Evolutionary conservation across 768 basidiomycete species (phyloP).

Genomic region (Suillus americanus): DNA sequence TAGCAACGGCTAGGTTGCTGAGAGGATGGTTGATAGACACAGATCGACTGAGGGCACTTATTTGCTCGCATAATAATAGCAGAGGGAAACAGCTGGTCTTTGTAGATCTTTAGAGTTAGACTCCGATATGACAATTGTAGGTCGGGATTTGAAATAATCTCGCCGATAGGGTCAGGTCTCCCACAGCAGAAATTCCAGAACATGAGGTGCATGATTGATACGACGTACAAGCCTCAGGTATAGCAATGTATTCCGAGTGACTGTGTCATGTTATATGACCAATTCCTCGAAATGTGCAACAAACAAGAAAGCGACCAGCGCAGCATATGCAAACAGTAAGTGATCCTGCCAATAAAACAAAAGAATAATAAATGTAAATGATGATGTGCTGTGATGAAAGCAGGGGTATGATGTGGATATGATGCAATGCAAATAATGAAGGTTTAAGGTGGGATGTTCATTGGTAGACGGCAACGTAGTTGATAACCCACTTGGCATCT

Average conservation of each 20-base stretch:
- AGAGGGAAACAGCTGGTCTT: no score
- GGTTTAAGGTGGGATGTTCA: conserved; percentile 5
- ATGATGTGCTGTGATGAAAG: conserved; percentile 4
- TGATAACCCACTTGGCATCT: conserved; percentile 60
- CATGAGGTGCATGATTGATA: not conserved
- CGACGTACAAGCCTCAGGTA: not conserved
- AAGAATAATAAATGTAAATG: not conserved
- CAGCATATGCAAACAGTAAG: not conserved
- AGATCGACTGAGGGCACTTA: not conserved
- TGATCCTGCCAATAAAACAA: not conserved
- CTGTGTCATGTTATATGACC: not conserved
- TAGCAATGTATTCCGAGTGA: not conserved
- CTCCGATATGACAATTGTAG: not conserved
- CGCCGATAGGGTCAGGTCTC: not conserved
- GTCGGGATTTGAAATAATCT: not conserved
- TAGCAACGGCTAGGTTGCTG: not conserved
- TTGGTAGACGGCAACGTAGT: conserved; percentile 56
- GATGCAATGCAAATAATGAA: not conserved
- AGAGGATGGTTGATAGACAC: not conserved
- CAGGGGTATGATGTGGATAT: not conserved
- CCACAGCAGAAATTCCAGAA: not conserved
- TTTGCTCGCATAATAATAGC: not conserved
- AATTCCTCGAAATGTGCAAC: conserved; percentile 10
- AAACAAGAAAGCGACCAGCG: conserved; percentile 6
- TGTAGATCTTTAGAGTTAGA: not conserved